Evolutionary conservation across 345 rosid genomes (phyloP).

Genomic region (Populus simonii): DNA sequence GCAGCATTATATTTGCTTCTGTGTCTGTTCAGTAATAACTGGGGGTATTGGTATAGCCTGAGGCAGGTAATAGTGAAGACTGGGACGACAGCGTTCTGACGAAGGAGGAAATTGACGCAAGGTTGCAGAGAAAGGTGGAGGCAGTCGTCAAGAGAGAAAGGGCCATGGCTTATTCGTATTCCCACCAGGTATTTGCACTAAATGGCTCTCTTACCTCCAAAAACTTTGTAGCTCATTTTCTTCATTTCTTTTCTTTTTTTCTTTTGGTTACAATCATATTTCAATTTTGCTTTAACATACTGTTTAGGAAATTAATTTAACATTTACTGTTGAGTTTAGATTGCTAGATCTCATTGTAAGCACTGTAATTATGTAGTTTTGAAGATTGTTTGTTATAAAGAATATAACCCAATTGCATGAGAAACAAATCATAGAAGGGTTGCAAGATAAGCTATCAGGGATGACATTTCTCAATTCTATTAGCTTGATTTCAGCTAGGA

Average conservation of each 20-base stretch:
- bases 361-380: background rate
- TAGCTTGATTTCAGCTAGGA: background rate
- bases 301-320: background rate
- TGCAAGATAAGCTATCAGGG: background rate
- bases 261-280: background rate
- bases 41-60: conserved; percentile 44
- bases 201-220: background rate
- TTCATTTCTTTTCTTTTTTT: background rate
- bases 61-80: conserved; percentile 51
- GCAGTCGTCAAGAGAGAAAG: conserved; percentile 83
- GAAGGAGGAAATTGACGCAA: conserved; percentile 68
- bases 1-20: background rate
- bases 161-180: conserved; percentile 86
- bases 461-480: background rate
- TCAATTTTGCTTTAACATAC: background rate
- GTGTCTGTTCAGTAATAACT: background rate
- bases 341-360: background rate
- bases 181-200: conserved; percentile 61
- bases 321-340: background rate
- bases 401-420: background rate
- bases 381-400: background rate
- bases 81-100: conserved; percentile 89
- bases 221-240: background rate
- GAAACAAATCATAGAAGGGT: background rate
- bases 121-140: conserved; percentile 73